Evolutionary conservation across 257 asterid species (phyloP).

Genomic region (Mitragyna speciosa): DNA sequence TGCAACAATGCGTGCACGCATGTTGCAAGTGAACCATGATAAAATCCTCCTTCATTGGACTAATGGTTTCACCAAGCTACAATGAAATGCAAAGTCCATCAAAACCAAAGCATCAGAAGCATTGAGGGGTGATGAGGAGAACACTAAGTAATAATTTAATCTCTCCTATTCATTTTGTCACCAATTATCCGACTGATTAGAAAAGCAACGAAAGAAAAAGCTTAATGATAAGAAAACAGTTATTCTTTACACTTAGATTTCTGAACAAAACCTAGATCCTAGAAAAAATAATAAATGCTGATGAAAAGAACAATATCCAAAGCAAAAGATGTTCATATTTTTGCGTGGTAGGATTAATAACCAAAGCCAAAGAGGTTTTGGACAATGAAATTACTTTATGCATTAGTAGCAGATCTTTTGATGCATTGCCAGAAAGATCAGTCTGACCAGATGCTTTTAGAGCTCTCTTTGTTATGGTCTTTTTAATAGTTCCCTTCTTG

Average conservation of each 20-base stretch:
- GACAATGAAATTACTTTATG: conserved; percentile 57
- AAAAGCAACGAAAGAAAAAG: background rate
- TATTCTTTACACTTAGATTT: background rate
- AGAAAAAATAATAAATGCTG: background rate
- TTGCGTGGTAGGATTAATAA: background rate
- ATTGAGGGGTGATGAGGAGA: background rate
- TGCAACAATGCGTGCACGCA: conserved; percentile 88
- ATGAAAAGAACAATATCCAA: background rate
- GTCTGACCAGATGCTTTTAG: conserved; percentile 93
- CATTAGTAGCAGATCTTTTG: conserved; percentile 89
- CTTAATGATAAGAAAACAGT: background rate
- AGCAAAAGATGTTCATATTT: background rate
- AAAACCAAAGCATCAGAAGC: conserved; percentile 5
- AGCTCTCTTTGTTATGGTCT: conserved; percentile 84
- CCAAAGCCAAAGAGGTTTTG: conserved; percentile 2
- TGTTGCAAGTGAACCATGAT: conserved; percentile 98
- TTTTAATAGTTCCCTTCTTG: conserved; percentile 71
- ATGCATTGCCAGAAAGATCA: conserved; percentile 89
- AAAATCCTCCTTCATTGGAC: conserved; percentile 96
- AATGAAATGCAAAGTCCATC: conserved; percentile 19
- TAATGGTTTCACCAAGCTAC: conserved; percentile 96
- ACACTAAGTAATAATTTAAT: background rate
- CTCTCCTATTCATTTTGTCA: background rate
- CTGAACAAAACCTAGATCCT: background rate
- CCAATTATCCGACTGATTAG: too few relatives aligned